Evolutionary conservation across 1,284 basidiomycete genomes (phyloP).

Genomic region (Ganoderma boninense): DNA sequence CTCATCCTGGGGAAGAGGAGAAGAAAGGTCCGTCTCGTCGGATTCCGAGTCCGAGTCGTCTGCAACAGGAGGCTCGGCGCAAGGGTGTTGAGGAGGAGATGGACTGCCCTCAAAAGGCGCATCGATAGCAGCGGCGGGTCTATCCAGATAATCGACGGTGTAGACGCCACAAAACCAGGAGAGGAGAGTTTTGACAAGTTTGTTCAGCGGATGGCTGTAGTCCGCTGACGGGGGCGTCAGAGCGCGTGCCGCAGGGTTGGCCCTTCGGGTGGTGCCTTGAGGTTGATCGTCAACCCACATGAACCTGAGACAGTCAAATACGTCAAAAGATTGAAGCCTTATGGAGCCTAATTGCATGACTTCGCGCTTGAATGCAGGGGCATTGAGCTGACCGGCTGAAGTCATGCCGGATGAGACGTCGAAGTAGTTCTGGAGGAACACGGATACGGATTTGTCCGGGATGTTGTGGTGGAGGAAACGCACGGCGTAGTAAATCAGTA

Average conservation of each 20-base stretch:
- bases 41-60: too few relatives aligned
- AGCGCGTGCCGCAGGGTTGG: background rate
- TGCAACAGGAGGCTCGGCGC: too few relatives aligned
- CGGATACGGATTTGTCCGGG: background rate
- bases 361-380: background rate
- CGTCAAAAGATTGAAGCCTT: background rate
- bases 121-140: background rate
- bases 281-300: background rate
- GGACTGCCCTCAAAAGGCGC: background rate
- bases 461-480: constrained; percentile 16
- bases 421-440: constrained; percentile 18
- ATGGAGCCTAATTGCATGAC: background rate
- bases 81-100: background rate
- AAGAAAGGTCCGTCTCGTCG: too few relatives aligned
- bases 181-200: background rate
- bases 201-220: constrained; percentile 1
- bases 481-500: constrained; percentile 17
- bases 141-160: background rate
- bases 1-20: too few relatives aligned
- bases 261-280: background rate
- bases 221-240: background rate
- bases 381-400: background rate
- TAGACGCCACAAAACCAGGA: constrained; percentile 12
- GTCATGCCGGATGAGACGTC: background rate
- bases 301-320: background rate